Conservation (phyloP, 163 green algal genomes). For the Chlorella variabilis region DNA sequence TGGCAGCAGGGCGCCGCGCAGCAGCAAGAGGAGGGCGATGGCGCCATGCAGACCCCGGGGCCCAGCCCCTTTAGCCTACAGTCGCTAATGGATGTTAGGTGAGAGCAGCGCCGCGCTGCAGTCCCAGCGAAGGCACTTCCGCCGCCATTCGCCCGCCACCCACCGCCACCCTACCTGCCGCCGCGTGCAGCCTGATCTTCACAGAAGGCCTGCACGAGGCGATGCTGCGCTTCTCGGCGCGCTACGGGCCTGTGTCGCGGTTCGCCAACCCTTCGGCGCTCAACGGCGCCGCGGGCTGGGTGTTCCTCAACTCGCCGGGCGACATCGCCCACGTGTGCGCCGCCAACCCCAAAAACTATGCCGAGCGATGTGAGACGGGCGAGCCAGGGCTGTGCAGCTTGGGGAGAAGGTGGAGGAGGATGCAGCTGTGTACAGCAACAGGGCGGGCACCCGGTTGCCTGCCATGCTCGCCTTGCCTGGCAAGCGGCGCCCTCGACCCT, state of each 20-base stretch:
- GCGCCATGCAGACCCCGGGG: slow-evolving; percentile 26
- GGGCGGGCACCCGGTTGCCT: background rate
- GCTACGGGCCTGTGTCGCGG: slow-evolving; percentile 67
- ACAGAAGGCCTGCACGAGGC: slow-evolving; percentile 64
- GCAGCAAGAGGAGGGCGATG: background rate
- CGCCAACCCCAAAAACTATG: slow-evolving; percentile 64
- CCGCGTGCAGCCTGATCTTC: slow-evolving; percentile 49
- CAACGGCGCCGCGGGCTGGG: slow-evolving; percentile 63
- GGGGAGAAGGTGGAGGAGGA: background rate
- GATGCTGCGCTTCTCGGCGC: slow-evolving; percentile 64
- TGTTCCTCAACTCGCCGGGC: slow-evolving; percentile 69
- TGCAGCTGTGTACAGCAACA: background rate
- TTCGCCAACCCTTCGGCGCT: slow-evolving; percentile 71
- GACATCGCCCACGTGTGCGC: slow-evolving; percentile 62
- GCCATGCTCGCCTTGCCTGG: no score
- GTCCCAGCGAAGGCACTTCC: no score
- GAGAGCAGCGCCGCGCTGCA: no score
- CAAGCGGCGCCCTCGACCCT: no score
- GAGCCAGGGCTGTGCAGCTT: no score
- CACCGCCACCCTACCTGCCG: background rate
- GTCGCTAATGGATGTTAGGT: slow-evolving; percentile 52
- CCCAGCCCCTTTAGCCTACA: slow-evolving; percentile 40
- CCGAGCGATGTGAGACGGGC: slow-evolving; percentile 6
- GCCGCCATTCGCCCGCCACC: no score
- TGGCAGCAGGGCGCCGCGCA: background rate